phyloP scores from a whole-genome alignment of 805 yeast species.

The Myxozyma mucilagina region DNA sequence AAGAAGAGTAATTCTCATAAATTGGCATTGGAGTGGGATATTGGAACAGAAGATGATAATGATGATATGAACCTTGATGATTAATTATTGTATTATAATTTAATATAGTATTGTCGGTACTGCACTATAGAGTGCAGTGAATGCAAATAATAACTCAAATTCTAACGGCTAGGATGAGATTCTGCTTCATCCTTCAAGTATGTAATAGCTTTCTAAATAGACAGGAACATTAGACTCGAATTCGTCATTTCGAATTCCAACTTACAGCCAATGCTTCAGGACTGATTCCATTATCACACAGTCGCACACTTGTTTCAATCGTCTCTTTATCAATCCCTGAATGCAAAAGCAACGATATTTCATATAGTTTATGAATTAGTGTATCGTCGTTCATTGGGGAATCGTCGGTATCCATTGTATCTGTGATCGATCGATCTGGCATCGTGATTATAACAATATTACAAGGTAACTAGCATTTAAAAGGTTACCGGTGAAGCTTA shows the following conservation, averaged over 20 bases:
- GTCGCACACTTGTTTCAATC: slow-evolving; percentile 33
- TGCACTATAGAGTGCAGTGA: neutral
- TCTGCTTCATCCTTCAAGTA: slow-evolving; percentile 1
- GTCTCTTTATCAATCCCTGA: slow-evolving; percentile 36
- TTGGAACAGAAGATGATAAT: neutral
- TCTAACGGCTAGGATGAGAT: slow-evolving; percentile 2
- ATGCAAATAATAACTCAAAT: neutral
- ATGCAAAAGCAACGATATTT: slow-evolving; percentile 39
- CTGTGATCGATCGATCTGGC: neutral
- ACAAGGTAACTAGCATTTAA: too few species aligned
- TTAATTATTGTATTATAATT: neutral
- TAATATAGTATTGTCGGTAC: neutral
- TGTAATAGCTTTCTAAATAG: slow-evolving; percentile 9
- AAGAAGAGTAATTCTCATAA: slow-evolving; percentile 2
- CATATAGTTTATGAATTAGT: slow-evolving; percentile 24
- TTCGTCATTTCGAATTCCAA: neutral
- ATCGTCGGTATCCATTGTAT: neutral
- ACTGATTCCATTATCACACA: slow-evolving; percentile 39
- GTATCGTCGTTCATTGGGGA: neutral
- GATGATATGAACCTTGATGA: neutral
- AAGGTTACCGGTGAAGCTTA: neutral
- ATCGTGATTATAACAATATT: neutral
- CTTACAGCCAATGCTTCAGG: slow-evolving; percentile 39
- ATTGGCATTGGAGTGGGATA: slow-evolving; percentile 7
- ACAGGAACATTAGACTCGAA: neutral